Percentiles rank a stretch among this genome's conserved stretches.
phyloP scores from a whole-genome alignment of 179 eudicot genomes.

The Beta corolliflora region DNA sequence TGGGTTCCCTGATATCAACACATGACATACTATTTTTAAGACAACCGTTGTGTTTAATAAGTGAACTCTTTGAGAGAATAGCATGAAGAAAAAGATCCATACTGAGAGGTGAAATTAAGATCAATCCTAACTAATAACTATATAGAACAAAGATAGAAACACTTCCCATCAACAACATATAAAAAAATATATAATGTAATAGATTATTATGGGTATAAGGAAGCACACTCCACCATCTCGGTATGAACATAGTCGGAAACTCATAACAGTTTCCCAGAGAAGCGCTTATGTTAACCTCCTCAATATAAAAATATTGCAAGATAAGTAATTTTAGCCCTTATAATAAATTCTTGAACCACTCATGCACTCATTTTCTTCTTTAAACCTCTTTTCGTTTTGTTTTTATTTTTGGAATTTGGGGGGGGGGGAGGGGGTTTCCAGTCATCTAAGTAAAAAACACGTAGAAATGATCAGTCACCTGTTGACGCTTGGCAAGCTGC shows the following conservation, averaged over 20 bases:
- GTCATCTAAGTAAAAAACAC: not conserved
- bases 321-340: not conserved
- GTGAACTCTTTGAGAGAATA: not conserved
- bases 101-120: not conserved
- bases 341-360: not conserved
- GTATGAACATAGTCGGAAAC: not conserved
- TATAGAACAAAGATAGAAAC: not conserved
- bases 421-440: not conserved
- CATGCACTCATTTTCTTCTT: not conserved
- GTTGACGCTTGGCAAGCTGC: conserved; percentile 99
- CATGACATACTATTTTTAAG: not conserved
- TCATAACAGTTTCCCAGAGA: not conserved
- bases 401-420: not conserved
- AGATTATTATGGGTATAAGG: not conserved
- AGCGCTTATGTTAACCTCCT: not conserved
- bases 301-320: not conserved
- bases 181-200: not conserved
- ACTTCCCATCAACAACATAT: not conserved
- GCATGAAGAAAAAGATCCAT: not conserved
- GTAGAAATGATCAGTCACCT: conserved; percentile 46
- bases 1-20: conserved; percentile 76
- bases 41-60: not conserved
- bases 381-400: not conserved
- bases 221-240: not conserved
- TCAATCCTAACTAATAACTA: not conserved